Conservation (phyloP, 805 yeast species). For the Kodamaea fukazawae region DNA sequence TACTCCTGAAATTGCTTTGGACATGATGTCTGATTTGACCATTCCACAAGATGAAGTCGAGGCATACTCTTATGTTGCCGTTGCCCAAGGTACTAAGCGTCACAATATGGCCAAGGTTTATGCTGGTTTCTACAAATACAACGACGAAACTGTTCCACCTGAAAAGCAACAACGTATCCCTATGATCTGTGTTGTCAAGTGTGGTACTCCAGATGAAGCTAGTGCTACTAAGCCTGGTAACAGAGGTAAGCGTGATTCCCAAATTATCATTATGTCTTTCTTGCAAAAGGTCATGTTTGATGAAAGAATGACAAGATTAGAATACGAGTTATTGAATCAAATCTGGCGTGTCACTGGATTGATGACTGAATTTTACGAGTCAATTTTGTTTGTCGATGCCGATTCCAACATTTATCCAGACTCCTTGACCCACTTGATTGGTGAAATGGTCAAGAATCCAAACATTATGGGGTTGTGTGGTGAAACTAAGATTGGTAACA, state of each 20-base stretch:
- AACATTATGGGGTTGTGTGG: conserved; percentile 91
- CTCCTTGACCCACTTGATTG: conserved; percentile 84
- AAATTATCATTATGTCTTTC: conserved; percentile 85
- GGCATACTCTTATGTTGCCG: conserved; percentile 89
- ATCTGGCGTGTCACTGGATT: conserved; percentile 85
- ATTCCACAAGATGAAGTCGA: conserved; percentile 71
- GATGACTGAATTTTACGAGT: conserved; percentile 78
- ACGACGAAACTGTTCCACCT: conserved; percentile 66
- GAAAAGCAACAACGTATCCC: conserved; percentile 89
- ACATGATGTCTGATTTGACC: conserved; percentile 74
- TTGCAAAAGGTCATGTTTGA: conserved; percentile 84
- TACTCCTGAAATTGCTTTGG: conserved; percentile 87
- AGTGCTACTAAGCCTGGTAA: conserved; percentile 74
- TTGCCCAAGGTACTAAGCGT: conserved; percentile 89
- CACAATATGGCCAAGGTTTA: conserved; percentile 98
- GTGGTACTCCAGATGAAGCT: conserved; percentile 83
- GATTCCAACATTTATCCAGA: conserved; percentile 89
- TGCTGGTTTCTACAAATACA: conserved; percentile 89
- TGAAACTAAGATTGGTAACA: conserved; percentile 87
- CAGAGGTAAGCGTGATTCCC: conserved; percentile 95
- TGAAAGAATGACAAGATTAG: conserved; percentile 91
- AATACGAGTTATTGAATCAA: conserved; percentile 68
- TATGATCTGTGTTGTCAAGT: conserved; percentile 71
- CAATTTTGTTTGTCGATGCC: conserved; percentile 90
- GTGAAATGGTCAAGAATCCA: conserved; percentile 85